Evolutionary conservation across 768 basidiomycete species (phyloP).

Genomic region (Leccinum boreale): DNA sequence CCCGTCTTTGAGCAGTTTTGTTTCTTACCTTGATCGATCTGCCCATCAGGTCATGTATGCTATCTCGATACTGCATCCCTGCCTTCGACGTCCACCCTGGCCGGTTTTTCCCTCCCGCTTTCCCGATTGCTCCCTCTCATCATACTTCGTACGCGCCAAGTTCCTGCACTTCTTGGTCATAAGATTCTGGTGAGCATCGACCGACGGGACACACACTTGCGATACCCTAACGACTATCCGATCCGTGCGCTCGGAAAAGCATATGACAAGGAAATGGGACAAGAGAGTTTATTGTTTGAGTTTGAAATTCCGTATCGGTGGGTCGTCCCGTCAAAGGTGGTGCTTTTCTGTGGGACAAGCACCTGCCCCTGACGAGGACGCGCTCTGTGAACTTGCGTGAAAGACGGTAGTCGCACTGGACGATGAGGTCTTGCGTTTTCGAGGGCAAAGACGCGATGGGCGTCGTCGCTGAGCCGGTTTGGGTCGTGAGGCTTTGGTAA

Average conservation of each 20-base stretch:
- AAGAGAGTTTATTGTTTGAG: slow-evolving; percentile 88
- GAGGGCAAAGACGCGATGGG: too few species aligned
- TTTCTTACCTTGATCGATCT: slow-evolving; percentile 44
- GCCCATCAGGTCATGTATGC: slow-evolving; percentile 72
- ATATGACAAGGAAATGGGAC: slow-evolving; percentile 94
- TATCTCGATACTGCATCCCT: slow-evolving; percentile 91
- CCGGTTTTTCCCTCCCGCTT: slow-evolving; percentile 64
- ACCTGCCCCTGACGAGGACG: too few species aligned
- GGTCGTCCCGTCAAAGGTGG: slow-evolving; percentile 78
- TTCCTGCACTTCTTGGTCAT: slow-evolving; percentile 79
- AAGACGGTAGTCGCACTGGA: too few species aligned
- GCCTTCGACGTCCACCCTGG: slow-evolving; percentile 72
- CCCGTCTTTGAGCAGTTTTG: neutral
- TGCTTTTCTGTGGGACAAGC: too few species aligned
- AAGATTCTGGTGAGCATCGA: slow-evolving; percentile 97
- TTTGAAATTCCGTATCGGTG: slow-evolving; percentile 96
- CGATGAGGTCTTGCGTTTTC: too few species aligned
- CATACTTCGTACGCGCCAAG: slow-evolving; percentile 91
- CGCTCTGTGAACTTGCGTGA: too few species aligned
- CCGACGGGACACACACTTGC: slow-evolving; percentile 80
- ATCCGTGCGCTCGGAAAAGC: slow-evolving; percentile 87
- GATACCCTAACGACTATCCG: slow-evolving; percentile 75
- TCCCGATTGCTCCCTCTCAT: slow-evolving; percentile 91
- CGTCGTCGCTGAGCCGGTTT: too few species aligned
- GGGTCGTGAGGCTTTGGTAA: too few species aligned